Conservation (phyloP, 306 rosid genomes). For the Trifolium repens region DNA sequence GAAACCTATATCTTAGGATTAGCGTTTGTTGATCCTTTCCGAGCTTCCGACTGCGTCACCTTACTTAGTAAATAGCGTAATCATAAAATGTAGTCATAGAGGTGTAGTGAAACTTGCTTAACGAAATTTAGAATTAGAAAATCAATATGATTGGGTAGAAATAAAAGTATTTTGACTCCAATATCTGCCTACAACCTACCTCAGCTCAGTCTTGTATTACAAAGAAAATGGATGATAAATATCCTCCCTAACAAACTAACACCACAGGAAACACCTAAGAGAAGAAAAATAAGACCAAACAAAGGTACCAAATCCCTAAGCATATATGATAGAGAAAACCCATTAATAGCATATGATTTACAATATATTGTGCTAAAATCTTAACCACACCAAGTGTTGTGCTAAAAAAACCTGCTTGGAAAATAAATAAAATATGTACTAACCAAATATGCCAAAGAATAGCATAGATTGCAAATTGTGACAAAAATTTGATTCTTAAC, state of each 20-base stretch:
- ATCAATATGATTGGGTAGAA: neutral
- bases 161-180: slow-evolving; percentile 6
- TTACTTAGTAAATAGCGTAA: too few relatives aligned
- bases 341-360: neutral
- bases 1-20: too few relatives aligned
- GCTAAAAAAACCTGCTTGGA: too few relatives aligned
- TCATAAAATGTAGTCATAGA: too few relatives aligned
- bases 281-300: neutral
- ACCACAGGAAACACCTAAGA: neutral
- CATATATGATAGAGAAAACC: slow-evolving; percentile 3
- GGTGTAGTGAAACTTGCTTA: too few relatives aligned
- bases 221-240: neutral
- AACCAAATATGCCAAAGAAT: too few relatives aligned
- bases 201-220: slow-evolving; percentile 2
- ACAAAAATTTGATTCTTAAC: slow-evolving; percentile 18
- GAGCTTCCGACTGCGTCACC: too few relatives aligned
- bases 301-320: neutral
- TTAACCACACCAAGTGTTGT: too few relatives aligned
- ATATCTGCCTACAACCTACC: neutral
- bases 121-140: neutral
- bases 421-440: too few relatives aligned
- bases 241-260: slow-evolving; percentile 10
- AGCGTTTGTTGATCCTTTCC: too few relatives aligned
- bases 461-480: slow-evolving; percentile 1
- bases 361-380: too few relatives aligned